Evolutionary conservation across 495 filamentous ascomycete genomes (phyloP).

Genomic region (Astrothelium macrocarpum): DNA sequence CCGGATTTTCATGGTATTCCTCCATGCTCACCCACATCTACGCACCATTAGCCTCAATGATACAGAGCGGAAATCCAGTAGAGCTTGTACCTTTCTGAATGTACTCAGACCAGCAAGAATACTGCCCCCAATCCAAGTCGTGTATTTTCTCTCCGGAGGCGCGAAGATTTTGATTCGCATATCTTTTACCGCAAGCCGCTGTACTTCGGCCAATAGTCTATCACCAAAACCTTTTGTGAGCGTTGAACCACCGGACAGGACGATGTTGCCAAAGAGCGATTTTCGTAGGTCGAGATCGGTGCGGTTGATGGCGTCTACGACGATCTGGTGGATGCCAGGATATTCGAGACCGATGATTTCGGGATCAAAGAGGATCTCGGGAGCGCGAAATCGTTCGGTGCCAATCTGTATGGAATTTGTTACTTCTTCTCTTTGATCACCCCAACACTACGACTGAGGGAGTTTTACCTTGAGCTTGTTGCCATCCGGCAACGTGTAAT

Average conservation of each 20-base stretch:
- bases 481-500: slow-evolving; percentile 86
- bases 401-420: slow-evolving; percentile 51
- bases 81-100: slow-evolving; percentile 75
- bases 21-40: slow-evolving; percentile 99
- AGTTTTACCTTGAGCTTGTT: slow-evolving; percentile 71
- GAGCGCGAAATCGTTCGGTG: slow-evolving; percentile 85
- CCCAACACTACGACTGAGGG: slow-evolving; percentile 5
- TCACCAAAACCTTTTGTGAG: slow-evolving; percentile 93
- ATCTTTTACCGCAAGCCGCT: slow-evolving; percentile 87
- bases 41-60: not conserved
- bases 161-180: slow-evolving; percentile 99
- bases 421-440: too few relatives aligned
- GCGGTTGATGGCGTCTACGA: slow-evolving; percentile 89
- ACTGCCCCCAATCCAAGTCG: slow-evolving; percentile 96
- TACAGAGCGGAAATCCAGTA: not conserved
- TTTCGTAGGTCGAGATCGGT: slow-evolving; percentile 98
- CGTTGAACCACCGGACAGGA: slow-evolving; percentile 90
- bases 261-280: slow-evolving; percentile 88
- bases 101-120: slow-evolving; percentile 96
- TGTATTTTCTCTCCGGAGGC: slow-evolving; percentile 94
- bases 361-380: slow-evolving; percentile 96
- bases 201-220: slow-evolving; percentile 81
- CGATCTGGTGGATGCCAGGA: slow-evolving; percentile 92
- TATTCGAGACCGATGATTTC: slow-evolving; percentile 96
- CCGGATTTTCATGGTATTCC: slow-evolving; percentile 98